Conservation (phyloP, 768 basidiomycete genomes). For the Lactarius quietus region DNA sequence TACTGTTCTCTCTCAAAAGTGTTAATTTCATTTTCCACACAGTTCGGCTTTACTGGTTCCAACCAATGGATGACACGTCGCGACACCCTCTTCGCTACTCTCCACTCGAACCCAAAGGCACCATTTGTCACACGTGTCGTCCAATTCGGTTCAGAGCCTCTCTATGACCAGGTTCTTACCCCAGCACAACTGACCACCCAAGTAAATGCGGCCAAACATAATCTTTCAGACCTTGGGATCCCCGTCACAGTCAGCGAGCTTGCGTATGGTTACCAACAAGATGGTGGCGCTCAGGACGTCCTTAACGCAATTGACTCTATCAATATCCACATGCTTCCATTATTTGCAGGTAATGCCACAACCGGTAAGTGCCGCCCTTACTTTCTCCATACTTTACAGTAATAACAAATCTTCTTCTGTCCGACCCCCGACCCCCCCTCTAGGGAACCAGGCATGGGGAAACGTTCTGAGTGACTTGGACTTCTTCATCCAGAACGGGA, state of each 20-base stretch:
- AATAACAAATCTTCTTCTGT: not conserved
- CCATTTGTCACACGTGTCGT: conserved; percentile 61
- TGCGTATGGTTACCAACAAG: conserved; percentile 42
- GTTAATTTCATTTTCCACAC: not conserved
- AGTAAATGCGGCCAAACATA: conserved; percentile 45
- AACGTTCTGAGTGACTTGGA: conserved; percentile 53
- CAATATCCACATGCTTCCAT: conserved; percentile 66
- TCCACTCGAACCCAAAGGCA: conserved; percentile 37
- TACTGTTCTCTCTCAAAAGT: not conserved
- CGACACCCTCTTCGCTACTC: conserved; percentile 29
- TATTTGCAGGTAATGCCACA: conserved; percentile 55
- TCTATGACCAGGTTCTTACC: conserved; percentile 54
- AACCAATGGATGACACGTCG: conserved; percentile 30
- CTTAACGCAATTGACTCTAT: conserved; percentile 59
- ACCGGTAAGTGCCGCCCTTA: conserved; percentile 39
- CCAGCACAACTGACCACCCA: conserved; percentile 47
- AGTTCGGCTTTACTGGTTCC: conserved; percentile 31
- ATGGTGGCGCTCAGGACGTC: conserved; percentile 49
- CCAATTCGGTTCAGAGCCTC: conserved; percentile 70
- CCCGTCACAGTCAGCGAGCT: conserved; percentile 54
- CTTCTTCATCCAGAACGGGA: conserved; percentile 59
- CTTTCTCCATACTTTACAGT: not conserved
- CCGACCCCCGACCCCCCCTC: not conserved
- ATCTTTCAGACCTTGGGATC: conserved; percentile 48
- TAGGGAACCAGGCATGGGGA: conserved; percentile 59